phyloP scores from a whole-genome alignment of 2,329 filamentous ascomycete species.

The Fusarium praegraminearum region DNA sequence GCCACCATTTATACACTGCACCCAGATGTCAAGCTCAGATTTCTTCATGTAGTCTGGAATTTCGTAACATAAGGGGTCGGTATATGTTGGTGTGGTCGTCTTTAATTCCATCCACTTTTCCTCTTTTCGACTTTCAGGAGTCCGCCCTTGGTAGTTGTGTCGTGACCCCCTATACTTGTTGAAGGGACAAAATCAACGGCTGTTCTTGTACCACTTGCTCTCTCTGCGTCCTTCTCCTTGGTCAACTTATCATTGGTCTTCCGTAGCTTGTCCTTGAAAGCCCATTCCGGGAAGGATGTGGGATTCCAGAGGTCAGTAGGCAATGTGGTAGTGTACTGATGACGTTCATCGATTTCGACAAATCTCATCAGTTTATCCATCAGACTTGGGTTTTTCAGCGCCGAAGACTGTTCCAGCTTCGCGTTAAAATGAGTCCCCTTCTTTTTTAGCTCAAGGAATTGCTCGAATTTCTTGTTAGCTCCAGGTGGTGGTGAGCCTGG shows the following conservation, averaged over 20 bases:
- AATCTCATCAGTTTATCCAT: slow-evolving; percentile 80
- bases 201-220: slow-evolving; percentile 55
- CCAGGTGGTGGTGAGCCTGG: slow-evolving; percentile 67
- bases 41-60: slow-evolving; percentile 12
- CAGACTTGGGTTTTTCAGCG: slow-evolving; percentile 78
- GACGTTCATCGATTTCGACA: slow-evolving; percentile 62
- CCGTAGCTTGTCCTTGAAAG: slow-evolving; percentile 63
- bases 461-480: slow-evolving; percentile 75
- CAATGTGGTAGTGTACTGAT: slow-evolving; percentile 75
- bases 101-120: slow-evolving; percentile 52
- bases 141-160: slow-evolving; percentile 38
- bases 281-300: slow-evolving; percentile 65
- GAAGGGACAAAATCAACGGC: slow-evolving; percentile 64
- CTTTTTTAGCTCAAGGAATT: slow-evolving; percentile 82
- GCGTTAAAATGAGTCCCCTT: slow-evolving; percentile 83
- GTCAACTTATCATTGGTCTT: slow-evolving; percentile 60
- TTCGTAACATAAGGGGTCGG: background rate
- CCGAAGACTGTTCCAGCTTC: slow-evolving; percentile 73
- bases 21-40: slow-evolving; percentile 28
- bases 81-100: background rate
- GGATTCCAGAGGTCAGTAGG: slow-evolving; percentile 69
- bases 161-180: slow-evolving; percentile 39
- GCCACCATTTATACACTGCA: slow-evolving; percentile 26
- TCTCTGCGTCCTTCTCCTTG: slow-evolving; percentile 60
- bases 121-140: slow-evolving; percentile 50